Conservation (phyloP, 768 basidiomycete species). For the Cantharellus anzutake region DNA sequence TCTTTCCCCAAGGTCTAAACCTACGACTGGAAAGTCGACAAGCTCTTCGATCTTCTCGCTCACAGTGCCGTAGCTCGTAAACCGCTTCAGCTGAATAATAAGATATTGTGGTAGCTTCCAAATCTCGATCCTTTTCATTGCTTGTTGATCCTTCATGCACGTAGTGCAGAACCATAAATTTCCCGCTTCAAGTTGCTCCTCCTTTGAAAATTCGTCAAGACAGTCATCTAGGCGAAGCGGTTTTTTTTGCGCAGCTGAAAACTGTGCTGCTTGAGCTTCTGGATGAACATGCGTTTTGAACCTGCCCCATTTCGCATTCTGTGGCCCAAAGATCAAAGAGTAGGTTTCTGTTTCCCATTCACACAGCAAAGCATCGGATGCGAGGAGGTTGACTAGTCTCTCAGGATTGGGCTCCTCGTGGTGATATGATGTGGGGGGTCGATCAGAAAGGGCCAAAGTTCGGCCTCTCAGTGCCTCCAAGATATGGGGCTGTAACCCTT, state of each 20-base stretch:
- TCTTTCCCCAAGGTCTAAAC: slow-evolving; percentile 61
- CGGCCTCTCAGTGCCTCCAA: neutral
- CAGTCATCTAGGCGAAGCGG: slow-evolving; percentile 71
- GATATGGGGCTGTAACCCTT: neutral
- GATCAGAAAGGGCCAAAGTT: neutral
- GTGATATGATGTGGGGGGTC: slow-evolving; percentile 16
- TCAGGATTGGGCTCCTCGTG: slow-evolving; percentile 6
- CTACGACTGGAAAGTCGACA: slow-evolving; percentile 84
- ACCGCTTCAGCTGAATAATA: slow-evolving; percentile 92
- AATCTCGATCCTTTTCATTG: slow-evolving; percentile 91
- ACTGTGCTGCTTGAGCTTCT: slow-evolving; percentile 29
- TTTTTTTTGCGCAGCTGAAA: slow-evolving; percentile 34
- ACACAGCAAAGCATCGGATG: slow-evolving; percentile 60
- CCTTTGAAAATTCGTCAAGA: slow-evolving; percentile 84
- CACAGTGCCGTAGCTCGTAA: slow-evolving; percentile 68
- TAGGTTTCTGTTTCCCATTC: slow-evolving; percentile 72
- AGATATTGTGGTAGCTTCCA: slow-evolving; percentile 95
- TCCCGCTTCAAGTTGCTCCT: slow-evolving; percentile 88
- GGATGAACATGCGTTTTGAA: slow-evolving; percentile 55
- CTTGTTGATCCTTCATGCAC: slow-evolving; percentile 98
- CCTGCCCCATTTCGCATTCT: slow-evolving; percentile 46
- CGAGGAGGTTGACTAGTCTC: slow-evolving; percentile 27
- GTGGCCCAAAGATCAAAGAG: slow-evolving; percentile 55
- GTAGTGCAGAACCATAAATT: slow-evolving; percentile 95
- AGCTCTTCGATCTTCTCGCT: slow-evolving; percentile 90